Base-by-base conservation (phyloP, 164 flowering plant genomes). In the Stephania japonica region DNA sequence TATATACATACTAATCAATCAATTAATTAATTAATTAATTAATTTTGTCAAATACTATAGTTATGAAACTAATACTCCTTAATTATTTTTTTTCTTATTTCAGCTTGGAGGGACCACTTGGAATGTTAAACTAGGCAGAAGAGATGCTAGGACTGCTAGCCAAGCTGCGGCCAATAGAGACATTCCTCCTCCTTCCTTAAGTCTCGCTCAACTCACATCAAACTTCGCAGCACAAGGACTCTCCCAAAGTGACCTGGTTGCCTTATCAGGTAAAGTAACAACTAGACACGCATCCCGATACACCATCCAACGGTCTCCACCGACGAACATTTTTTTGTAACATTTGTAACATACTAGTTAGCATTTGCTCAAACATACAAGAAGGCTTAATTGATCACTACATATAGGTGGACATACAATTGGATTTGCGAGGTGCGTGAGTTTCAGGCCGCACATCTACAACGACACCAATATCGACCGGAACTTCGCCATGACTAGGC, bases 71-170 rank as follows among this genome's bases (percentile, higher is more conserved):
- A 27, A 27, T 27, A 27, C 32, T 27, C 32, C 38, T 32, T 47
- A 11, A 47, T 44, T 44, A 2, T 44, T 47, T 47, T 69, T 0
- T 5, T 21, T 11, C 21, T n/a, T 21, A 26, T 75, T 50, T 13
- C 69, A 87, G 87, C 86, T 87, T 27, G 83, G 84, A 50, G 88
- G 90, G 25, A 83, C 84, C 0, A 63, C 21, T 27, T 87, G 88
- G 88, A 24, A 80, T 12, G 88, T 84, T 0, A 83, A 78, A 67
- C 75, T 85, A 1, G 89, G 89, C 73, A 82, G 89, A 74, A 83
- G 87, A 32, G 87, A 84, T 56, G 72, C 86, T 1, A 80, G 69
- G 62, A 83, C 87, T 24, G 83, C 88, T 11, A 86, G 87, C 77
- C 72, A 77, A 6, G 9, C 79, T n/a, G 81, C 76, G 1, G 89